Percentiles rank a stretch among this genome's conserved stretches.
These are phyloP conservation scores for Carnegiea gigantea DNA, from an alignment of 179 eudicot genomes.

Conservation along the genomic window DNA sequence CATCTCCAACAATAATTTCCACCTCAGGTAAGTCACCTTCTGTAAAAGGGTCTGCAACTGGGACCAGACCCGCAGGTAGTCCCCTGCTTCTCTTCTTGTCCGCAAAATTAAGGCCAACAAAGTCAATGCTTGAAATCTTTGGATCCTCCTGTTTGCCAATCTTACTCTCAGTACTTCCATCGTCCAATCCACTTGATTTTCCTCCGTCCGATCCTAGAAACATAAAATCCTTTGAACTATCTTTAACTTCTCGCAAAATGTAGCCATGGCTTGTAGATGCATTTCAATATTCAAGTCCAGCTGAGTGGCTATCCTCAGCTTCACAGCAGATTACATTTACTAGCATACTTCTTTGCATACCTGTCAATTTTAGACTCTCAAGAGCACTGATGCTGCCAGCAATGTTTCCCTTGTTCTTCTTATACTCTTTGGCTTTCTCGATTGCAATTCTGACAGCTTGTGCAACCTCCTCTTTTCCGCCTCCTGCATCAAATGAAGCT, in stretches of 20 bases:
- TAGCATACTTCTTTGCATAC: slow-evolving; percentile 14
- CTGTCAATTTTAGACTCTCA: slow-evolving; percentile 17
- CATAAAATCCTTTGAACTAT: slow-evolving; percentile 21
- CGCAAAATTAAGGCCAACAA: slow-evolving; percentile 67
- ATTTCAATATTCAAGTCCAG: background rate
- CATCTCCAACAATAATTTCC: slow-evolving; percentile 82
- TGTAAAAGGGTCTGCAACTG: slow-evolving; percentile 49
- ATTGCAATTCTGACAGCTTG: slow-evolving; percentile 47
- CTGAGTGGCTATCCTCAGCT: background rate
- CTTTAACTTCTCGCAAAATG: slow-evolving; percentile 5
- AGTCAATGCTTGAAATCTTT: slow-evolving; percentile 61
- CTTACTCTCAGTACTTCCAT: slow-evolving; percentile 24
- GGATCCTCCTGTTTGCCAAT: slow-evolving; percentile 39
- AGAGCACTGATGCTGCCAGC: slow-evolving; percentile 22
- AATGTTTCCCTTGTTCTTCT: slow-evolving; percentile 43
- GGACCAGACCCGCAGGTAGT: slow-evolving; percentile 78
- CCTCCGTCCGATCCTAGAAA: slow-evolving; percentile 40
- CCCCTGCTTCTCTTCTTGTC: slow-evolving; percentile 77
- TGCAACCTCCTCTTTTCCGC: slow-evolving; percentile 41
- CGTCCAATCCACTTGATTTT: slow-evolving; percentile 18
- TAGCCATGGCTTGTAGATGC: background rate
- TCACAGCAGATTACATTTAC: background rate
- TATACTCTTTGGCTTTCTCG: slow-evolving; percentile 67
- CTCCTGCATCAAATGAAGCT: slow-evolving; percentile 25
- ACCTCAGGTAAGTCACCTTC: slow-evolving; percentile 69